Conservation (phyloP, 1,139 yeast genomes). For the Diutina siamensis region DNA sequence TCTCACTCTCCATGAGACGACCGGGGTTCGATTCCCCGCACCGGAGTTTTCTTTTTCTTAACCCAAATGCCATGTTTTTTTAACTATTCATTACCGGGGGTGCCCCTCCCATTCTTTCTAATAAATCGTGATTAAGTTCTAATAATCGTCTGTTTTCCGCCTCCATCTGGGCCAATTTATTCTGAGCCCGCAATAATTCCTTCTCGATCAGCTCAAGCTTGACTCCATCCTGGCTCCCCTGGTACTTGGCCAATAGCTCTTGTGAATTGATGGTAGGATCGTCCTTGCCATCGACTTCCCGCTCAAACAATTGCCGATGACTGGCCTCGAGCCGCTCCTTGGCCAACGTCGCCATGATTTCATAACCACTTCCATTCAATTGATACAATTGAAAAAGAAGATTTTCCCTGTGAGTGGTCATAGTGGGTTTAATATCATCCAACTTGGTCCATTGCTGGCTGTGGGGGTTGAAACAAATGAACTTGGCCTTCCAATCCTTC, state of each 20-base stretch:
- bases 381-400: not conserved
- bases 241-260: not conserved
- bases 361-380: conserved; percentile 1
- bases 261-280: not conserved
- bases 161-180: not conserved
- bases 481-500: not conserved
- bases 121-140: conserved; percentile 1
- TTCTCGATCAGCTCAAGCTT: not conserved
- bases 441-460: not conserved
- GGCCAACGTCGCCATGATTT: not conserved
- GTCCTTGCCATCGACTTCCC: not conserved
- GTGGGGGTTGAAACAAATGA: not conserved
- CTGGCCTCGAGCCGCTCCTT: not conserved
- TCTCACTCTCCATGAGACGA: conserved; percentile 4
- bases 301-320: not conserved
- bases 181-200: not conserved
- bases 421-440: not conserved
- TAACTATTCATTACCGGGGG: too few species aligned
- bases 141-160: conserved; percentile 1
- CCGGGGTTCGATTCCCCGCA: conserved; percentile 6
- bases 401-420: not conserved
- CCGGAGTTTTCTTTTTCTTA: conserved; percentile 1
- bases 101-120: not conserved
- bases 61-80: too few species aligned
- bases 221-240: not conserved